phyloP scores from a whole-genome alignment of 192 early-diverging fungal species.

The Pilaira anomala region DNA sequence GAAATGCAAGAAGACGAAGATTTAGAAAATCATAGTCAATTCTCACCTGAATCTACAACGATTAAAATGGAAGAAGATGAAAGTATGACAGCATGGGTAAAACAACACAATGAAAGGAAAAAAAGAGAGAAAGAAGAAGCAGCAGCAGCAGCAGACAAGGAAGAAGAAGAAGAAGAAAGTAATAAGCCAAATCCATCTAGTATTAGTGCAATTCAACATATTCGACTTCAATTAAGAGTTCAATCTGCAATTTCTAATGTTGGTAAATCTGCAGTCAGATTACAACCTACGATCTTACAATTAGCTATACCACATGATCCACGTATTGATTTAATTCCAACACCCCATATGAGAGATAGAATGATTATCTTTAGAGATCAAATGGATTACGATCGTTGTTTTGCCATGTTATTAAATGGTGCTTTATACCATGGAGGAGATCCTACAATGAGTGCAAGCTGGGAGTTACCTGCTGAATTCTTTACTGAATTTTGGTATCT shows the following conservation, averaged over 20 bases:
- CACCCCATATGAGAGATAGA: conserved; percentile 39
- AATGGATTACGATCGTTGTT: conserved; percentile 35
- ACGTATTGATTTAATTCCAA: conserved; percentile 39
- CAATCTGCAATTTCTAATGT: conserved; percentile 23
- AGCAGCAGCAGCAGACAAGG: background rate
- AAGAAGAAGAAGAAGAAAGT: background rate
- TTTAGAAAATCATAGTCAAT: background rate
- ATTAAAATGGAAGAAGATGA: conserved; percentile 10
- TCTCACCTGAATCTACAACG: background rate
- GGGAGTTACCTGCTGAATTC: conserved; percentile 34
- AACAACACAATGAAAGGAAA: conserved; percentile 1
- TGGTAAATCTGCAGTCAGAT: conserved; percentile 16
- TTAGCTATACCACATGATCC: conserved; percentile 40
- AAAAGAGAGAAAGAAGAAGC: background rate
- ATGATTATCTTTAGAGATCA: conserved; percentile 40
- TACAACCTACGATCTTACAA: conserved; percentile 34
- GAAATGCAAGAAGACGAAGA: background rate
- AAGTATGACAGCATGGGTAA: background rate
- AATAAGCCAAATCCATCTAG: conserved; percentile 10
- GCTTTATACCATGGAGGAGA: conserved; percentile 36
- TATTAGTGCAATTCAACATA: conserved; percentile 29
- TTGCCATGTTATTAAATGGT: conserved; percentile 29
- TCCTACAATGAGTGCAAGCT: conserved; percentile 31
- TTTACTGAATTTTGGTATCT: conserved; percentile 36
- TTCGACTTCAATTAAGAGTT: conserved; percentile 33